Conservation (phyloP, 805 yeast genomes). For the Isabelozyma gotoi region DNA sequence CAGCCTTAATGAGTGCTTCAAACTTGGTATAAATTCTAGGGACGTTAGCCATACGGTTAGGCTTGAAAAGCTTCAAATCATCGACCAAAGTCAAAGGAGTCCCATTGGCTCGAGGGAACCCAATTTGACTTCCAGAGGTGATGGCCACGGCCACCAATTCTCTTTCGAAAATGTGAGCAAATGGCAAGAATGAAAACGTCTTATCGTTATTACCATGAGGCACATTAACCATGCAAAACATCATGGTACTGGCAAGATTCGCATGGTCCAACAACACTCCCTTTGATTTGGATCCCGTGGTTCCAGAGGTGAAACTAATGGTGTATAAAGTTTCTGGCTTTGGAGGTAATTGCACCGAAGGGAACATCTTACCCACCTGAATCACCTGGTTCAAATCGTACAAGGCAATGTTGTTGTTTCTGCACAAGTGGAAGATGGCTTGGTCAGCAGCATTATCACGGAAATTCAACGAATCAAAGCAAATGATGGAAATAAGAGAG, state of each 20-base stretch:
- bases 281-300: constrained; percentile 74
- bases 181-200: constrained; percentile 42
- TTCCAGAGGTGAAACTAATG: constrained; percentile 52
- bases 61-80: constrained; percentile 27
- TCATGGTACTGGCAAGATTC: constrained; percentile 15
- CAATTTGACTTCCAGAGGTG: constrained; percentile 49
- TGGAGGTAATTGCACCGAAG: constrained; percentile 25
- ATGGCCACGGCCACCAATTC: constrained; percentile 44
- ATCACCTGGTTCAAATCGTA: constrained; percentile 32
- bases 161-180: constrained; percentile 61
- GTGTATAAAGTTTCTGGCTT: constrained; percentile 35
- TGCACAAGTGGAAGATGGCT: constrained; percentile 18
- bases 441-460: constrained; percentile 16
- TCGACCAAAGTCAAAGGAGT: constrained; percentile 26
- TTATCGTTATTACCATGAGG: background rate
- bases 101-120: constrained; percentile 43
- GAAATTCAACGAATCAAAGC: constrained; percentile 45
- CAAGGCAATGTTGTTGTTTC: constrained; percentile 20
- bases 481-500: constrained; percentile 50
- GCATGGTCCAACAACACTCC: constrained; percentile 57
- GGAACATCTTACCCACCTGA: constrained; percentile 39
- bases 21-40: constrained; percentile 39
- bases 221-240: background rate
- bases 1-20: constrained; percentile 25
- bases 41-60: constrained; percentile 30